phyloP scores from a whole-genome alignment of 164 flowering plant species.

The grape (Vitis vinifera) region DNA sequence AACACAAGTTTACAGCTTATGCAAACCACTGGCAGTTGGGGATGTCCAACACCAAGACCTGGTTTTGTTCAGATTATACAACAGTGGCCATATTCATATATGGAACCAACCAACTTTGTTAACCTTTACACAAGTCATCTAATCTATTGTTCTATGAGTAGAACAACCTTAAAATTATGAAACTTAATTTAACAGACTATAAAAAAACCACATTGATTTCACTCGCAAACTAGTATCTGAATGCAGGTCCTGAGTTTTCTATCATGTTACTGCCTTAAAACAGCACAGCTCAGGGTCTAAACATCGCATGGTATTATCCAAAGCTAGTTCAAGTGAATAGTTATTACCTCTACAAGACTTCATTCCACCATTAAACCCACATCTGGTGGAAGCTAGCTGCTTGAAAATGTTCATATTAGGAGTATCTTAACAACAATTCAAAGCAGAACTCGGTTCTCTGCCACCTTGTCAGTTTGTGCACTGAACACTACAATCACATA shows the following conservation, averaged over 20 bases:
- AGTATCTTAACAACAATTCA: background rate
- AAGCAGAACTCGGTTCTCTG: background rate
- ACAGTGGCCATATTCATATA: too few species aligned
- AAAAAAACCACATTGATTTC: background rate
- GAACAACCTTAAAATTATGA: too few species aligned
- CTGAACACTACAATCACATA: too few species aligned
- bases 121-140: too few species aligned
- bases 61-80: too few species aligned
- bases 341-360: constrained; percentile 35
- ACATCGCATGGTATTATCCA: background rate
- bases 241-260: background rate
- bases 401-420: constrained; percentile 36
- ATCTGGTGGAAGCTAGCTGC: constrained; percentile 20
- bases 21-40: too few species aligned
- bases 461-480: background rate
- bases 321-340: background rate
- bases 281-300: background rate
- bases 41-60: too few species aligned
- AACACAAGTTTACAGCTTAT: too few species aligned
- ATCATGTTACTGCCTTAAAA: background rate
- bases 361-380: background rate
- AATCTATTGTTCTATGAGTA: too few species aligned
- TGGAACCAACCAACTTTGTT: too few species aligned
- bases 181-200: too few species aligned
- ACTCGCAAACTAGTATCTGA: background rate